These are phyloP conservation scores for Ogataea henricii DNA, from an alignment of 805 yeast species.

Conservation along the genomic window DNA sequence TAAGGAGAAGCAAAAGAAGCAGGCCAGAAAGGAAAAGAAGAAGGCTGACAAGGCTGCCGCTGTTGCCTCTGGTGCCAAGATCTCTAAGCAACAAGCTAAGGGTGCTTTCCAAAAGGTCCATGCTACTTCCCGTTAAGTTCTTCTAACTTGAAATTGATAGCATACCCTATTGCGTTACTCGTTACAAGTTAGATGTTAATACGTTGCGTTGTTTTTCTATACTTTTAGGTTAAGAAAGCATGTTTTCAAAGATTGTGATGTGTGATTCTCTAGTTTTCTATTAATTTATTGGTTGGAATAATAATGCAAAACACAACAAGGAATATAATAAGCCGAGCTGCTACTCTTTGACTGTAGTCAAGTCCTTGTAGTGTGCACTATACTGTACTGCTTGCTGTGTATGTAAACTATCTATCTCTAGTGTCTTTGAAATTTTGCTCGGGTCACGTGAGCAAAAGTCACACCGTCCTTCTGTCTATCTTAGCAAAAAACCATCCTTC, in stretches of 20 bases:
- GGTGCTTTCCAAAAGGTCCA: slow-evolving; percentile 98
- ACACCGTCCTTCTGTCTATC: background rate
- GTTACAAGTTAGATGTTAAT: slow-evolving; percentile 10
- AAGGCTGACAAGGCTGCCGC: slow-evolving; percentile 87
- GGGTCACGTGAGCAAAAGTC: too few species aligned
- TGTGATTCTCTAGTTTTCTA: slow-evolving; percentile 11
- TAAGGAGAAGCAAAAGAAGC: slow-evolving; percentile 84
- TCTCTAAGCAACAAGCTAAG: slow-evolving; percentile 95
- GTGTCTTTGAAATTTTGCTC: too few species aligned
- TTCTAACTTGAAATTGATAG: slow-evolving; percentile 3
- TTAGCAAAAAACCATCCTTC: background rate
- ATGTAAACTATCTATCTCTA: too few species aligned
- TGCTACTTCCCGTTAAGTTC: slow-evolving; percentile 89
- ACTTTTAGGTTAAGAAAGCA: slow-evolving; percentile 9
- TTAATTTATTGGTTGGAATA: slow-evolving; percentile 11
- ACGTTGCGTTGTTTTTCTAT: slow-evolving; percentile 9
- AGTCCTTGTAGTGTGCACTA: slow-evolving; percentile 7
- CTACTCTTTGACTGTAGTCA: background rate
- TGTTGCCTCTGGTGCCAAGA: slow-evolving; percentile 74
- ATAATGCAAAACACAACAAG: slow-evolving; percentile 11
- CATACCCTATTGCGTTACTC: slow-evolving; percentile 4
- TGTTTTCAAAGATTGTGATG: slow-evolving; percentile 9
- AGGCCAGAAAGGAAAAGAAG: slow-evolving; percentile 91
- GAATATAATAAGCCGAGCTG: slow-evolving; percentile 2
- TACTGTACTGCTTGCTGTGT: background rate